phyloP scores from a whole-genome alignment of 306 rosid species.

The Chamaecrista fasciculata region DNA sequence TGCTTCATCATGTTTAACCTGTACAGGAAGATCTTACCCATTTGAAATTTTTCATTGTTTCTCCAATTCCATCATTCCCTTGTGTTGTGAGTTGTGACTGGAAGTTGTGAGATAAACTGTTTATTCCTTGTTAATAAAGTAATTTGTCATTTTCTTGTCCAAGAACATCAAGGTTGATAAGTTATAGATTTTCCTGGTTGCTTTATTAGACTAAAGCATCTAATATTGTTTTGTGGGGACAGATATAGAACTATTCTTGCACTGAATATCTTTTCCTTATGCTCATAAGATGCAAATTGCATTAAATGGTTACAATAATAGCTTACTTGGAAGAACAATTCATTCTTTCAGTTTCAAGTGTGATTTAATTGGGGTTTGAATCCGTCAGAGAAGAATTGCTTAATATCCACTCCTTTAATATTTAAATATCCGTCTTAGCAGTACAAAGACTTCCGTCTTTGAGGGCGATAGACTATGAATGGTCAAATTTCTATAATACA shows the following conservation, averaged over 20 bases:
- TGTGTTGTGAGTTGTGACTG: constrained; percentile 26
- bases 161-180: background rate
- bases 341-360: too few relatives aligned
- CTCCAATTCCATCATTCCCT: constrained; percentile 35
- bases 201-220: background rate
- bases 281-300: too few relatives aligned
- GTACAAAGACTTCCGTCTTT: too few relatives aligned
- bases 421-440: background rate
- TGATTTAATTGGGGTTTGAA: background rate
- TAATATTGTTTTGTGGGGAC: background rate
- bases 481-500: too few relatives aligned
- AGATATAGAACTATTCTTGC: background rate
- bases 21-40: constrained; percentile 56
- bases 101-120: constrained; percentile 43
- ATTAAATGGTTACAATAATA: too few relatives aligned
- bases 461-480: too few relatives aligned
- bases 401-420: too few relatives aligned
- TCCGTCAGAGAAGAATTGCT: background rate
- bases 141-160: constrained; percentile 24
- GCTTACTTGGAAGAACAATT: too few relatives aligned
- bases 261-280: background rate
- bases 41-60: constrained; percentile 51
- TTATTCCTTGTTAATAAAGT: constrained; percentile 40
- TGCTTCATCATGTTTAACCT: constrained; percentile 39
- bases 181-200: background rate